These are phyloP conservation scores for Solanum dulcamara DNA, from an alignment of 257 asterid species.

Conservation along the genomic window DNA sequence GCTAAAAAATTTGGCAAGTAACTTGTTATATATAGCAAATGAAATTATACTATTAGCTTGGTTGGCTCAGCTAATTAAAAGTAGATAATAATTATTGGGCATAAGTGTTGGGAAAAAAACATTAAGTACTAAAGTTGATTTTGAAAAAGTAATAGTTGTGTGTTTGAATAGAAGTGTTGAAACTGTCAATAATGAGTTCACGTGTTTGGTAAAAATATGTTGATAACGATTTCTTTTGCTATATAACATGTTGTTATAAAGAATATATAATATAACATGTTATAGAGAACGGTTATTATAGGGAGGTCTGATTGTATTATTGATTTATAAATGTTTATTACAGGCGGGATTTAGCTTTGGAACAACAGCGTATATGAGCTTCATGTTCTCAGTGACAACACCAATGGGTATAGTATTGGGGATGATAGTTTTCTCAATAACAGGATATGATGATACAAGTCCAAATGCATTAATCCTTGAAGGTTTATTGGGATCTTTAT, in stretches of 20 bases:
- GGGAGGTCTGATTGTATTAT: not conserved
- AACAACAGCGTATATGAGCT: constrained; percentile 32
- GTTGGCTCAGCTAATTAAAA: not conserved
- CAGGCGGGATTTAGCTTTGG: constrained; percentile 37
- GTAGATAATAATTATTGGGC: too few species aligned
- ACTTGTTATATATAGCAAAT: not conserved
- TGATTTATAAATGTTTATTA: not conserved
- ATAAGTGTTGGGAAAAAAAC: too few species aligned
- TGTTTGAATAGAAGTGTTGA: not conserved
- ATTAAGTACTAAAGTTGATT: too few species aligned
- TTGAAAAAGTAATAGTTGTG: not conserved
- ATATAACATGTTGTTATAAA: not conserved
- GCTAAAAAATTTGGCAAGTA: not conserved
- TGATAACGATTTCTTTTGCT: too few species aligned
- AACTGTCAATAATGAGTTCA: not conserved
- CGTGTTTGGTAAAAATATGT: not conserved
- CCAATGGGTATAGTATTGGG: constrained; percentile 32
- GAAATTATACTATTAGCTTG: not conserved
- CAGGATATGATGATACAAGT: constrained; percentile 27
- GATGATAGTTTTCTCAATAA: constrained; percentile 21
- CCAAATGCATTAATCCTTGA: constrained; percentile 28
- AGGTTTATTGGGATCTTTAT: constrained; percentile 29
- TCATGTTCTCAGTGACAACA: constrained; percentile 33
- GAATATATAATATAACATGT: not conserved
- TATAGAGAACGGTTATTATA: too few species aligned